Base-by-base conservation (phyloP, 306 rosid genomes). In the Herpetospermum pedunculosum region DNA sequence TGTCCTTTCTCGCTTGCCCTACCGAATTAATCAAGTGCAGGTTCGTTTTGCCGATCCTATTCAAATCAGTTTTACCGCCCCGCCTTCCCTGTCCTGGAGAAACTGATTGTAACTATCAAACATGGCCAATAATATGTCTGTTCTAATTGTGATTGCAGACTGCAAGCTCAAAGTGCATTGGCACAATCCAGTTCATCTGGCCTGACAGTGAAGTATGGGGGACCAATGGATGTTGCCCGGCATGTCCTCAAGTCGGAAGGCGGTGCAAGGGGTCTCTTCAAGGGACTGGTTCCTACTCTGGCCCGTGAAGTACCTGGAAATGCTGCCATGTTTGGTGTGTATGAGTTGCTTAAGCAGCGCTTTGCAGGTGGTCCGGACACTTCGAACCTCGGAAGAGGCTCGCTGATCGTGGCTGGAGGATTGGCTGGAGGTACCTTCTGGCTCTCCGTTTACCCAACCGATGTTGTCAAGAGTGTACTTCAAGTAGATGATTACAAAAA, bases 21-120 rank as follows among this genome's bases (percentile, higher is more conserved):
- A 94, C 97, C 52, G 99, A 94, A 78, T 80, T 94, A 74, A 83
- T 94, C 84, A 94, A 94, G 84, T 94, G 99, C 92, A 94, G 99
- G 98, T 84, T 74, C 28, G 76, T 82, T 54, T 40, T 43, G 8
- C 69, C 16, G 14, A 35, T 58, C 13, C 64, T 50, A 32, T 47
- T 70, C 41, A 28, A 69, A 26, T 68, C 2, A n/a, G 1, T 15
- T 15, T 41, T 67, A 41, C 57, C 15, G 0, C 54, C 38, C 54
- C 23, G 12, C 29, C 37, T 69, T 43, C 34, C 8, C 16, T 44
- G 15, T 25, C 55, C 37, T 44, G 18, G 54, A 69, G 35, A n/a
- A n/a, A n/a, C n/a, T n/a, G n/a, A n/a, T n/a, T 44, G 72, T 14
- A 67, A 38, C 30, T 1, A 15, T 67, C 35, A 69, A 44, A 62